Evolutionary conservation across 768 basidiomycete species (phyloP).

Genomic region (Russula abietina): DNA sequence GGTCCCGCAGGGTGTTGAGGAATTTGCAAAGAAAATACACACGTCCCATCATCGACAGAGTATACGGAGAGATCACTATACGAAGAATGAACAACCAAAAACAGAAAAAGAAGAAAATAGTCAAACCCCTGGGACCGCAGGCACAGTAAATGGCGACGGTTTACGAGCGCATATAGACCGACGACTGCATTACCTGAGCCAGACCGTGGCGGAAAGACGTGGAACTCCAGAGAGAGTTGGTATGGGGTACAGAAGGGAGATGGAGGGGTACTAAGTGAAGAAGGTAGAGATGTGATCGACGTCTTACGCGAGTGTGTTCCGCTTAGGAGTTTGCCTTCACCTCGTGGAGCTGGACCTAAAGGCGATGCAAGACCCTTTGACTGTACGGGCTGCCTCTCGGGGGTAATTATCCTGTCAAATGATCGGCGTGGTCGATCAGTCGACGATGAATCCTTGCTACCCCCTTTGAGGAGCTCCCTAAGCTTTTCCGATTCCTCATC

Average conservation of each 20-base stretch:
- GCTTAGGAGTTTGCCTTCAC: conserved; percentile 41
- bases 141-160: conserved; percentile 41
- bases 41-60: conserved; percentile 46
- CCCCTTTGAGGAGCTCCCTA: conserved; percentile 63
- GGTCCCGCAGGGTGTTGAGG: conserved; percentile 29
- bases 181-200: conserved; percentile 39
- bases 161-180: conserved; percentile 43
- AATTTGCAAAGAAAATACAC: conserved; percentile 32
- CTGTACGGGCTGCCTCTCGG: conserved; percentile 27
- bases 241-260: conserved; percentile 21
- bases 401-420: conserved; percentile 30
- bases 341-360: conserved; percentile 29
- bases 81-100: conserved; percentile 8
- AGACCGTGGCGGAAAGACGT: conserved; percentile 43
- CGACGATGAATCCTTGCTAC: conserved; percentile 34
- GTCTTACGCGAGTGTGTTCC: conserved; percentile 32
- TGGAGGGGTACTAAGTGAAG: conserved; percentile 4
- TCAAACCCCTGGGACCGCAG: conserved; percentile 64
- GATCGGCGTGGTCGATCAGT: conserved; percentile 32
- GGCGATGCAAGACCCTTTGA: conserved; percentile 12
- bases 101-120: neutral
- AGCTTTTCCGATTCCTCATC: conserved; percentile 75
- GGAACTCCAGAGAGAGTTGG: conserved; percentile 28
- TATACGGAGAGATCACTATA: conserved; percentile 50
- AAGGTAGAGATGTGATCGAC: conserved; percentile 10